Evolutionary conservation across 2,329 filamentous ascomycete genomes (phyloP).

Genomic region (Aaosphaeria pasadenensis): DNA sequence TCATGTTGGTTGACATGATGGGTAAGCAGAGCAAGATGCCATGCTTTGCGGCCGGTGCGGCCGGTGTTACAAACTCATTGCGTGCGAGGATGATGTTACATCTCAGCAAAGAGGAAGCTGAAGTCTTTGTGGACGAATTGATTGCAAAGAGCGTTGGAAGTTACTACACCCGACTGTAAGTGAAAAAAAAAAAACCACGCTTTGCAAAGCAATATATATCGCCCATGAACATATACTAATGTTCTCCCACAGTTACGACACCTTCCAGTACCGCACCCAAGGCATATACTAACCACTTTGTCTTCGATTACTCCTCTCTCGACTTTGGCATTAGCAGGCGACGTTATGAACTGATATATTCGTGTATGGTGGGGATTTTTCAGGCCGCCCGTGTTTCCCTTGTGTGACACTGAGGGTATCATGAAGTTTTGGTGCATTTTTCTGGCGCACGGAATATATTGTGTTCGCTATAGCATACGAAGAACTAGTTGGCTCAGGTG

Average conservation of each 20-base stretch:
- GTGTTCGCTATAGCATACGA: too few relatives aligned
- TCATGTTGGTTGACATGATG: constrained; percentile 83
- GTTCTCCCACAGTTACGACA: constrained; percentile 63
- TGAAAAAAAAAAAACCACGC: constrained; percentile 3
- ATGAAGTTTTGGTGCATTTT: not conserved
- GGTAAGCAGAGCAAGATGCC: constrained; percentile 80
- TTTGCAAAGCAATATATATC: too few relatives aligned
- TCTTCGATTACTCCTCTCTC: not conserved
- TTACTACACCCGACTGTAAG: constrained; percentile 82
- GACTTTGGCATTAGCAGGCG: constrained; percentile 1
- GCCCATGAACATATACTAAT: constrained; percentile 1
- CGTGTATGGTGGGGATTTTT: not conserved
- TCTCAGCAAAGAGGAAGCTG: constrained; percentile 76
- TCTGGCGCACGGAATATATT: not conserved
- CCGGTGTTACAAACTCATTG: constrained; percentile 66
- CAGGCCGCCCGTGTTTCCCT: too few relatives aligned
- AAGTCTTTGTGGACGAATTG: constrained; percentile 78
- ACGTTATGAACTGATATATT: not conserved
- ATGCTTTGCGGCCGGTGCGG: constrained; percentile 73
- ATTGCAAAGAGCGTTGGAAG: constrained; percentile 79
- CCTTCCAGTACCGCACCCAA: constrained; percentile 84
- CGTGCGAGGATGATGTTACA: constrained; percentile 78
- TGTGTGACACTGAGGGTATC: not conserved
- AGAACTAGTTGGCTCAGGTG: too few relatives aligned
- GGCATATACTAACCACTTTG: constrained; percentile 67